Evolutionary conservation across 441 rosid genomes (phyloP), one percentile per base, ranked within the genome.

Genomic region (Croton laevigatus): DNA sequence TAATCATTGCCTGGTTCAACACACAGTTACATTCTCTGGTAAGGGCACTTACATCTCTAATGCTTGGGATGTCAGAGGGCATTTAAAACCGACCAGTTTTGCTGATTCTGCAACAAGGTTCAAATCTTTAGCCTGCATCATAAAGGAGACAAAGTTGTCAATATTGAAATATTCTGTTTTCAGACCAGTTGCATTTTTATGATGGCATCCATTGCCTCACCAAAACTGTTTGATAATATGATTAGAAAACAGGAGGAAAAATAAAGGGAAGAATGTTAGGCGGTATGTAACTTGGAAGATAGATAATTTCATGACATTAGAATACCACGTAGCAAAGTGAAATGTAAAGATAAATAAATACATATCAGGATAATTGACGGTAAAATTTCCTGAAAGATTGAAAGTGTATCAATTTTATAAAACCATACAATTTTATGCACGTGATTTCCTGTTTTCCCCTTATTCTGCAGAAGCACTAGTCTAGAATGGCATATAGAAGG

Each of bases 41-140:
- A 58, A 65, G 58, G 78, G 72, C 65, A 86, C 90, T 82, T 79
- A 90, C 98, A 91, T 91, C 68, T 89, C 83, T 69, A 73, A 78
- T 70, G 90, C 88, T 81, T 84, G 83, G 62, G 81, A 79, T 75
- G 88, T 84, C 76, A 91, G 20, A 66, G 90, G 86, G 73, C 80
- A 82, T 73, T 72, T 82, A 52, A 82, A 77, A 70, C 78, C 89
- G 64, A 79, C 82, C 68, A 82, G 89, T 78, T 89, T 77, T 6
- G 96, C 94, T 20, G 97, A 86, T 44, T 75, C 84, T 71, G 81
- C 86, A 34, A 93, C 94, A 11, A 91, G 89, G 80, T 79, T 79
- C 72, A 91, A 72, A 83, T 91, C 98, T 79, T 94, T 94, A 46
- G 91, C 94, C 98, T 94, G 88, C 74, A 84, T 71, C 64, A 52